phyloP scores from a whole-genome alignment of 768 basidiomycete species.

The Leccinum pellstonianum region DNA sequence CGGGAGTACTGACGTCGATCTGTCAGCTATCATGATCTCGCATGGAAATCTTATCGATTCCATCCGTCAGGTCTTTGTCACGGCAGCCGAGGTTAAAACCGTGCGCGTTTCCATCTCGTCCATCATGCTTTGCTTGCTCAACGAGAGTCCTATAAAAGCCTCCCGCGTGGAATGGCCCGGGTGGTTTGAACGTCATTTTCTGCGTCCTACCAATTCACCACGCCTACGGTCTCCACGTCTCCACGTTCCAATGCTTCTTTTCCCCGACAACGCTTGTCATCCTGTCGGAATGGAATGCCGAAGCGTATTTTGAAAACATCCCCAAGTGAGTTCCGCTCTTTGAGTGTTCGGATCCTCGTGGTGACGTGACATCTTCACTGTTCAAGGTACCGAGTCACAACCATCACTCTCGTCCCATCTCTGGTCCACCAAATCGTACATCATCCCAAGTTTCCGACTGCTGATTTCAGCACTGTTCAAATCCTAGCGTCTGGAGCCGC shows the following conservation, averaged over 20 bases:
- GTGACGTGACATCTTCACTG: background rate
- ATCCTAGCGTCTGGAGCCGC: conserved; percentile 56
- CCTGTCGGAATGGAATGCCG: conserved; percentile 58
- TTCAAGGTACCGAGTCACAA: conserved; percentile 53
- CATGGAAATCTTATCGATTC: conserved; percentile 60
- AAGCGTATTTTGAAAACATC: conserved; percentile 50
- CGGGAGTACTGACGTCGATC: conserved; percentile 1
- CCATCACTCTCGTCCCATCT: conserved; percentile 57
- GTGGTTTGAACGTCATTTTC: conserved; percentile 47
- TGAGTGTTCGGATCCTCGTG: background rate
- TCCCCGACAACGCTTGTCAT: conserved; percentile 49
- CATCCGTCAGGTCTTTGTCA: conserved; percentile 37
- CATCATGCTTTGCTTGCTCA: background rate
- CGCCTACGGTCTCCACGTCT: conserved; percentile 54
- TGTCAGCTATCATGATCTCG: conserved; percentile 65
- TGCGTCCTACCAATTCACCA: conserved; percentile 71
- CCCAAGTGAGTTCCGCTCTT: conserved; percentile 48
- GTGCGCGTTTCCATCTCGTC: conserved; percentile 32
- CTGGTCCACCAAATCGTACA: conserved; percentile 63
- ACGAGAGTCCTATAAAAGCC: conserved; percentile 30
- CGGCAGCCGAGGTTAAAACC: conserved; percentile 31
- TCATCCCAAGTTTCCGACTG: conserved; percentile 42
- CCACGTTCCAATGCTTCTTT: conserved; percentile 50
- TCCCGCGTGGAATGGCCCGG: conserved; percentile 39
- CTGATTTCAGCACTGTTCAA: conserved; percentile 53